Percentiles rank a stretch among this genome's conserved stretches.
Conservation (phyloP, 192 early-diverging fungal species). For the Ambispora gerdemannii region DNA sequence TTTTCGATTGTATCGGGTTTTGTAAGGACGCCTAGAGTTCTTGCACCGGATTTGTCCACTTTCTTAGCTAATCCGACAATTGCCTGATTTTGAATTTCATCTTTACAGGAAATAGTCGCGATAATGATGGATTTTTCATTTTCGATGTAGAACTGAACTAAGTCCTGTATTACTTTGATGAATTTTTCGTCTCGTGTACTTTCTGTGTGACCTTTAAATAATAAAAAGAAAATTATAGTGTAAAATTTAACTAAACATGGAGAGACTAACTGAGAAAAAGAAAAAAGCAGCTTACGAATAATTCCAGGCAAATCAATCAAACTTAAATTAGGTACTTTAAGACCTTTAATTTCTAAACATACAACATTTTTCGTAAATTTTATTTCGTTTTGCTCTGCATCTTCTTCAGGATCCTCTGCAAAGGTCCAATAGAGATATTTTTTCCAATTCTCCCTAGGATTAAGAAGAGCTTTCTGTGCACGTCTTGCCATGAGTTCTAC, state of each 20-base stretch:
- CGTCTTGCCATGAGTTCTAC: conserved; percentile 43
- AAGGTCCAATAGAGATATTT: conserved; percentile 3
- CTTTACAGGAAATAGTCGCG: conserved; percentile 56
- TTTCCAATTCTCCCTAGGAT: conserved; percentile 34
- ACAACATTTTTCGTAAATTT: conserved; percentile 42
- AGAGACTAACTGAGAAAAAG: too few species aligned
- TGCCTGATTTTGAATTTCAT: conserved; percentile 61
- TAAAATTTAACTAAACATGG: too few species aligned
- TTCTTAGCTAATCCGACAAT: conserved; percentile 51
- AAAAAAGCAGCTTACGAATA: conserved; percentile 41
- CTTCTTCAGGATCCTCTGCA: conserved; percentile 28
- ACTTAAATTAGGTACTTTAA: conserved; percentile 49
- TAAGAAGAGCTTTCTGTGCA: conserved; percentile 53
- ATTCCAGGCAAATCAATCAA: conserved; percentile 63
- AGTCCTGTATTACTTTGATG: conserved; percentile 47
- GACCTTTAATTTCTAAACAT: conserved; percentile 52
- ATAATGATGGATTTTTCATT: conserved; percentile 53
- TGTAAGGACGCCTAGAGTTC: conserved; percentile 60
- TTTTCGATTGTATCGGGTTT: conserved; percentile 61
- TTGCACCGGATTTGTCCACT: conserved; percentile 47
- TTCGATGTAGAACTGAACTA: conserved; percentile 46
- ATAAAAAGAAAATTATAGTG: too few species aligned
- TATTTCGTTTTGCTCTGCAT: conserved; percentile 49
- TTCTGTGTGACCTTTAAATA: not conserved
- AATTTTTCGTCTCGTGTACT: conserved; percentile 40